A percentile compares a stretch with the other conserved stretches of the same genome.
Evolutionary conservation across 2,329 filamentous ascomycete species (phyloP).

Genomic region (Aspergillus sp.): DNA sequence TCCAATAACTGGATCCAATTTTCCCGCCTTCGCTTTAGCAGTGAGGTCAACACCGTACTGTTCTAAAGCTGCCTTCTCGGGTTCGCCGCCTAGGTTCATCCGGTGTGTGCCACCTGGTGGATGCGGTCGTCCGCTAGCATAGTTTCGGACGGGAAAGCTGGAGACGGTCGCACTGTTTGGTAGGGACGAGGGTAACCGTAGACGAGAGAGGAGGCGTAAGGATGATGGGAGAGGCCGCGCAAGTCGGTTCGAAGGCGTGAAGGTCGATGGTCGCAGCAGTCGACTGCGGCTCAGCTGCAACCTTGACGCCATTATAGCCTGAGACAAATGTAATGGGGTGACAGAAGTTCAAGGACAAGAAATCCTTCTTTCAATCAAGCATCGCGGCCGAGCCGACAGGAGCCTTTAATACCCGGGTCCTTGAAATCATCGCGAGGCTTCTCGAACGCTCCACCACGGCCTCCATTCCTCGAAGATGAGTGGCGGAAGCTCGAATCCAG

Average conservation of each 20-base stretch:
- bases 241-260: constrained; percentile 21
- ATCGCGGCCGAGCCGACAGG: not conserved
- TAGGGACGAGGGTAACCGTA: constrained; percentile 17
- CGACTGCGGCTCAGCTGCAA: constrained; percentile 31
- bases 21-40: constrained; percentile 77
- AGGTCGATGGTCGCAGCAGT: constrained; percentile 27
- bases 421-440: constrained; percentile 20
- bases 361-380: not conserved
- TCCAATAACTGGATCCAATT: constrained; percentile 93
- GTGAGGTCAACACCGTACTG: constrained; percentile 91
- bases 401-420: constrained; percentile 14
- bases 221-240: constrained; percentile 19
- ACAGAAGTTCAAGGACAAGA: not conserved
- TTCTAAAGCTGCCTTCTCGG: constrained; percentile 83
- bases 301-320: constrained; percentile 33
- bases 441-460: constrained; percentile 36
- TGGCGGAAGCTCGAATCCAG: constrained; percentile 31
- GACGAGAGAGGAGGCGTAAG: constrained; percentile 19
- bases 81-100: constrained; percentile 79
- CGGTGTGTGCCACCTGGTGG: constrained; percentile 90
- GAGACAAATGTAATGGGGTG: not conserved
- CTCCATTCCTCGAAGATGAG: constrained; percentile 18
- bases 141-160: constrained; percentile 30
- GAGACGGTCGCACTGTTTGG: constrained; percentile 11
- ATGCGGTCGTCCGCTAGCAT: constrained; percentile 69